Percentiles rank a stretch among this genome's conserved stretches.
Evolutionary conservation across 2,329 filamentous ascomycete species (phyloP).

Genomic region (Penicillium sclerotiorum): DNA sequence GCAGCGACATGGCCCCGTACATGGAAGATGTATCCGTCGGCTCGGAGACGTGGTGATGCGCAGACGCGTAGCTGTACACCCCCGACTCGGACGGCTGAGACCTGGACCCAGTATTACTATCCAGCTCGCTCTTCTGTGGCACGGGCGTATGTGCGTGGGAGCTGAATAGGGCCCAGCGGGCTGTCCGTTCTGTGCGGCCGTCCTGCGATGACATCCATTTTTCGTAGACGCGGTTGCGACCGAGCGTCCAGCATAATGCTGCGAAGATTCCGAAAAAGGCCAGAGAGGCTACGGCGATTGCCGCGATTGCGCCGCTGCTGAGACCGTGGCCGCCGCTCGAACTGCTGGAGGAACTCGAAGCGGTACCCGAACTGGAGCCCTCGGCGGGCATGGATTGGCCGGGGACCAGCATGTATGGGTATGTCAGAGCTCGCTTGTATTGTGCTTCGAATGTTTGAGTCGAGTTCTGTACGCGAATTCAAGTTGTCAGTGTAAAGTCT

Average conservation of each 20-base stretch:
- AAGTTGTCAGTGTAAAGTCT: neutral
- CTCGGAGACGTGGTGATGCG: no score
- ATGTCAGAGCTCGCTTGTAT: conserved; percentile 50
- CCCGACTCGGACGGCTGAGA: neutral
- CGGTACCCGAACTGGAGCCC: conserved; percentile 24
- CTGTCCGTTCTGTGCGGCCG: conserved; percentile 34
- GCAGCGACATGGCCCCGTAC: neutral
- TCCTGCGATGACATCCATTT: conserved; percentile 39
- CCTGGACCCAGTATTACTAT: neutral
- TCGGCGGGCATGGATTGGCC: conserved; percentile 59
- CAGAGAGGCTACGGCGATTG: conserved; percentile 58
- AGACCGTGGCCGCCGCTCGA: conserved; percentile 21
- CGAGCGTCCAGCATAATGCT: conserved; percentile 38
- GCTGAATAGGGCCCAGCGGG: conserved; percentile 35
- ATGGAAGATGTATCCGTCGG: neutral
- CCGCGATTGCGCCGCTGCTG: conserved; percentile 59
- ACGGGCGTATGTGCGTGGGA: conserved; percentile 14
- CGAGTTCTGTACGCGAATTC: conserved; percentile 38
- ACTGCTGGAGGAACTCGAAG: conserved; percentile 9
- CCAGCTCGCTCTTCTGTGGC: conserved; percentile 21
- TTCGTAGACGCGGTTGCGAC: conserved; percentile 38
- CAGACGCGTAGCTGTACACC: neutral
- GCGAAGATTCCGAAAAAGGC: conserved; percentile 54
- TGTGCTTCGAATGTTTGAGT: conserved; percentile 55
- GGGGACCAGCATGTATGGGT: conserved; percentile 58